Conservation (phyloP, 83 land plant genomes). For the Larix sibirica region DNA sequence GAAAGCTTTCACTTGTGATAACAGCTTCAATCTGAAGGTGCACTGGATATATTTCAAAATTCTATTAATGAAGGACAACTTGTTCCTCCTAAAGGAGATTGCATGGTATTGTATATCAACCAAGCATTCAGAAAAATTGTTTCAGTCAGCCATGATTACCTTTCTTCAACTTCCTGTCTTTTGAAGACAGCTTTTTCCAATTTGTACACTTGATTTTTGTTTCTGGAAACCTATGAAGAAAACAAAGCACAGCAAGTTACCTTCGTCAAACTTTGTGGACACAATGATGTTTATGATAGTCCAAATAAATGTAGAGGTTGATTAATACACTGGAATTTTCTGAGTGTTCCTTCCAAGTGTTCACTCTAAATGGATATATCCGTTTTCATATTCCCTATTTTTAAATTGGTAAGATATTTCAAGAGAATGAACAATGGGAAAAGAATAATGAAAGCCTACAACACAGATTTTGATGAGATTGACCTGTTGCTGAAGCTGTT, state of each 20-base stretch:
- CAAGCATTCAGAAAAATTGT: too few relatives aligned
- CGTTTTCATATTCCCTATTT: neutral
- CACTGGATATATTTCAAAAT: neutral
- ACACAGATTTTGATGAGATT: neutral
- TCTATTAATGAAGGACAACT: neutral
- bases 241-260: neutral
- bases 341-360: neutral
- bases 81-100: neutral
- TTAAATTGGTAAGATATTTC: neutral
- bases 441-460: neutral
- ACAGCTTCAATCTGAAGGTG: neutral
- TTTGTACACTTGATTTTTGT: conserved; percentile 24
- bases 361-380: neutral
- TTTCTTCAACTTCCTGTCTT: conserved; percentile 32
- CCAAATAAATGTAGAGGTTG: too few relatives aligned
- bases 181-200: conserved; percentile 38
- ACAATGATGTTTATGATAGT: neutral
- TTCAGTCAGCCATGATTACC: conserved; percentile 23
- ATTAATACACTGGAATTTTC: neutral
- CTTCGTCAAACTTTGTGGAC: conserved; percentile 1
- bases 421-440: neutral
- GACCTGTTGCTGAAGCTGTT: conserved; percentile 63
- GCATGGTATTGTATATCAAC: neutral
- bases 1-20: neutral
- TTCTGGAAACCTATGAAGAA: conserved; percentile 46